Conservation (phyloP, 768 basidiomycete genomes). For the Tulasnella sp. region DNA sequence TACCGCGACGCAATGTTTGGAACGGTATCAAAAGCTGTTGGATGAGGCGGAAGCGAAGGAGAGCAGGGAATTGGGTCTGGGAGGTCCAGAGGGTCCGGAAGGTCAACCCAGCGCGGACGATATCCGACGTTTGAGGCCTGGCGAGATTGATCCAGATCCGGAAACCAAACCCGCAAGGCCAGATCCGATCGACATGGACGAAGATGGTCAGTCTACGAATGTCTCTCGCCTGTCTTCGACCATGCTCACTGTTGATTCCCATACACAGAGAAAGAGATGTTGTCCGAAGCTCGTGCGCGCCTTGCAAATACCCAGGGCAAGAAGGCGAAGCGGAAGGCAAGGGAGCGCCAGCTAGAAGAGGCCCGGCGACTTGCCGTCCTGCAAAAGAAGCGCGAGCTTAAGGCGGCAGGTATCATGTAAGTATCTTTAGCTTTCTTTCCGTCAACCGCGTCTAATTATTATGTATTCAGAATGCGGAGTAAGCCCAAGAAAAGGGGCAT, state of each 20-base stretch:
- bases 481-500: conserved; percentile 96
- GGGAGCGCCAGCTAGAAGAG: conserved; percentile 94
- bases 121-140: conserved; percentile 76
- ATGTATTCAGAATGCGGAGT: conserved; percentile 59
- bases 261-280: conserved; percentile 84
- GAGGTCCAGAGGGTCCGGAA: conserved; percentile 67
- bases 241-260: conserved; percentile 1
- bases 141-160: conserved; percentile 97
- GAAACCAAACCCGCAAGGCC: conserved; percentile 97
- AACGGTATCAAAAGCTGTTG: conserved; percentile 93
- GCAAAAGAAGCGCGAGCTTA: conserved; percentile 95
- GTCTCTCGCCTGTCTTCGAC: not conserved
- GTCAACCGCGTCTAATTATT: not conserved
- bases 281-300: conserved; percentile 95
- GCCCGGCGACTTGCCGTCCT: conserved; percentile 86
- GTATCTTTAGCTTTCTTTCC: conserved; percentile 23
- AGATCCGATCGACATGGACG: conserved; percentile 99
- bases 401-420: conserved; percentile 94
- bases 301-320: conserved; percentile 99
- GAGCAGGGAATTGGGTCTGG: conserved; percentile 84
- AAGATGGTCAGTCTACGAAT: conserved; percentile 60
- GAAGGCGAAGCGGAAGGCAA: conserved; percentile 97
- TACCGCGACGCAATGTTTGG: conserved; percentile 94
- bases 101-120: conserved; percentile 86
- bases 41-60: conserved; percentile 98